These are phyloP conservation scores for Taphrina deformans DNA, from an alignment of 1,139 yeast genomes.

Conservation along the genomic window DNA sequence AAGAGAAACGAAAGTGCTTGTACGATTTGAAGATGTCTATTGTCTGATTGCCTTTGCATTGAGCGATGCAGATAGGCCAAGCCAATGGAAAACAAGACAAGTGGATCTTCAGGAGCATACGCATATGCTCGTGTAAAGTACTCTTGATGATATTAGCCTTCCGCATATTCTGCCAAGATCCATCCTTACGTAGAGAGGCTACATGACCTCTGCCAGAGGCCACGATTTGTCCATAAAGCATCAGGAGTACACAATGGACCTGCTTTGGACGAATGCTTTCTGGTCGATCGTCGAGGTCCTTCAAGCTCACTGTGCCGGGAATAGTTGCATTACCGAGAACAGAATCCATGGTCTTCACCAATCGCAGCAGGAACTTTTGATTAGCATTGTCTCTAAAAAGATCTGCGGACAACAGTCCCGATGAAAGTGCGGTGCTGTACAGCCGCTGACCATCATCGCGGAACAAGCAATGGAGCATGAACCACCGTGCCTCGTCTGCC, in stretches of 20 bases:
- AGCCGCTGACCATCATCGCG: constrained; percentile 66
- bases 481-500: constrained; percentile 59
- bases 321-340: constrained; percentile 56
- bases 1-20: constrained; percentile 79
- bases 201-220: constrained; percentile 81
- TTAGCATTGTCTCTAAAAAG: constrained; percentile 73
- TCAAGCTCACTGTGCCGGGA: constrained; percentile 74
- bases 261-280: constrained; percentile 45
- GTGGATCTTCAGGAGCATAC: constrained; percentile 64
- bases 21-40: constrained; percentile 79
- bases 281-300: constrained; percentile 44
- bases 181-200: constrained; percentile 52
- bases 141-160: constrained; percentile 50
- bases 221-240: constrained; percentile 75
- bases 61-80: constrained; percentile 86
- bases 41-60: constrained; percentile 81
- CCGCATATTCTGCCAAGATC: constrained; percentile 45
- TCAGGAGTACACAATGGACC: constrained; percentile 61
- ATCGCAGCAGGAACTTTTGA: constrained; percentile 85
- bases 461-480: constrained; percentile 71
- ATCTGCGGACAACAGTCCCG: constrained; percentile 61
- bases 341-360: constrained; percentile 83
- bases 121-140: constrained; percentile 57
- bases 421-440: constrained; percentile 65
- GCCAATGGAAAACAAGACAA: constrained; percentile 71